Evolutionary conservation across 2,329 filamentous ascomycete species (phyloP).

Genomic region (Mariannaea elegans): DNA sequence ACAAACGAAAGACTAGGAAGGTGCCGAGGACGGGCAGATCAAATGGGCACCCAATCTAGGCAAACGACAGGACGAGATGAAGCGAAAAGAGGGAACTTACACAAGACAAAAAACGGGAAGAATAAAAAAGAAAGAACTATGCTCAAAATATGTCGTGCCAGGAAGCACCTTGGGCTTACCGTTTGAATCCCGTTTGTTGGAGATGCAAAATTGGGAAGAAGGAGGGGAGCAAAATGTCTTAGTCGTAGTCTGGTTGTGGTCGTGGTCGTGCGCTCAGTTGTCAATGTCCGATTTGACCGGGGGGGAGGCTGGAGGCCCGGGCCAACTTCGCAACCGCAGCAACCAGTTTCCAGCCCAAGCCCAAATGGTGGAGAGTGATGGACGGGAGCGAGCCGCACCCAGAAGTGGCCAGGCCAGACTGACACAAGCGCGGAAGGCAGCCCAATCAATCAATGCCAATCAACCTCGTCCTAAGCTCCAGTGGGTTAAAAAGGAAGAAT

Average conservation of each 20-base stretch:
- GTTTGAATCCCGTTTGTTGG: slow-evolving; percentile 11
- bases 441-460: slow-evolving; percentile 10
- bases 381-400: not conserved
- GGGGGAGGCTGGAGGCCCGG: slow-evolving; percentile 22
- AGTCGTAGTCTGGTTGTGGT: slow-evolving; percentile 6
- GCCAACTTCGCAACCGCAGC: slow-evolving; percentile 40
- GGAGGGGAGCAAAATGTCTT: slow-evolving; percentile 6
- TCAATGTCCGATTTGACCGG: slow-evolving; percentile 16
- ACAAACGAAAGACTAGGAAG: slow-evolving; percentile 23
- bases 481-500: not conserved
- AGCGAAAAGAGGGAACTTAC: slow-evolving; percentile 11
- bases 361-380: slow-evolving; percentile 17
- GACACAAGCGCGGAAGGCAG: not conserved
- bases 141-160: slow-evolving; percentile 11
- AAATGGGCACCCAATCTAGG: slow-evolving; percentile 30
- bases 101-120: slow-evolving; percentile 16
- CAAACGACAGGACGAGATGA: not conserved
- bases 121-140: slow-evolving; percentile 4
- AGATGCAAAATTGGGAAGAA: slow-evolving; percentile 12
- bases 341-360: slow-evolving; percentile 28
- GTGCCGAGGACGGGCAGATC: slow-evolving; percentile 15
- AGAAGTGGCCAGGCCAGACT: not conserved
- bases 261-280: slow-evolving; percentile 20
- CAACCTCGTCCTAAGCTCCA: not conserved
- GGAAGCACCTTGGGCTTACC: slow-evolving; percentile 23